phyloP scores from a whole-genome alignment of 2,329 filamentous ascomycete genomes.

The Celoporthe dispersa region DNA sequence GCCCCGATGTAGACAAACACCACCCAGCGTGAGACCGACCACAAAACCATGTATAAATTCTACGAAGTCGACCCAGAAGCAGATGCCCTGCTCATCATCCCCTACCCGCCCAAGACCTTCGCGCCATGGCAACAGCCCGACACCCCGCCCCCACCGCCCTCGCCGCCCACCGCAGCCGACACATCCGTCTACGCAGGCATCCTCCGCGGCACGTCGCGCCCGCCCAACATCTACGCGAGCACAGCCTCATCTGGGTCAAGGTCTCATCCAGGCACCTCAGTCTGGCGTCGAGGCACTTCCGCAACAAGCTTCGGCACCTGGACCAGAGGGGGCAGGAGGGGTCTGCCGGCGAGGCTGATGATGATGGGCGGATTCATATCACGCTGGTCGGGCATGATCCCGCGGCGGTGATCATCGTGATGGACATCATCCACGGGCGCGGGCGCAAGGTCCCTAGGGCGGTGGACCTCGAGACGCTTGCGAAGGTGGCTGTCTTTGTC shows the following conservation, averaged over 20 bases:
- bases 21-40: background rate
- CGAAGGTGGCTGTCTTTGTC: slow-evolving; percentile 49
- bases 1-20: background rate
- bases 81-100: slow-evolving; percentile 40
- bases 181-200: slow-evolving; percentile 22
- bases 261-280: slow-evolving; percentile 43
- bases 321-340: slow-evolving; percentile 15
- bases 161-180: background rate
- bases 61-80: slow-evolving; percentile 43
- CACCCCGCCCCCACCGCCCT: background rate
- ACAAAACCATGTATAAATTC: slow-evolving; percentile 37
- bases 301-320: slow-evolving; percentile 30
- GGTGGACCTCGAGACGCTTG: slow-evolving; percentile 46
- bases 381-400: slow-evolving; percentile 40
- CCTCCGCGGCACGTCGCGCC: slow-evolving; percentile 25
- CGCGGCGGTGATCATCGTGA: slow-evolving; percentile 45
- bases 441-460: slow-evolving; percentile 44
- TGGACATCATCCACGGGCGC: slow-evolving; percentile 52
- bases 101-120: slow-evolving; percentile 31
- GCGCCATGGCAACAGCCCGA: slow-evolving; percentile 33
- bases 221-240: slow-evolving; percentile 22
- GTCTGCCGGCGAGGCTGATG: too few species aligned
- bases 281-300: slow-evolving; percentile 38
- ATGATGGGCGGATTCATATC: slow-evolving; percentile 38
- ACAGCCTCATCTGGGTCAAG: slow-evolving; percentile 36